Base-by-base conservation (phyloP, 129 eudicot genomes). In the Flaveria linearis region DNA sequence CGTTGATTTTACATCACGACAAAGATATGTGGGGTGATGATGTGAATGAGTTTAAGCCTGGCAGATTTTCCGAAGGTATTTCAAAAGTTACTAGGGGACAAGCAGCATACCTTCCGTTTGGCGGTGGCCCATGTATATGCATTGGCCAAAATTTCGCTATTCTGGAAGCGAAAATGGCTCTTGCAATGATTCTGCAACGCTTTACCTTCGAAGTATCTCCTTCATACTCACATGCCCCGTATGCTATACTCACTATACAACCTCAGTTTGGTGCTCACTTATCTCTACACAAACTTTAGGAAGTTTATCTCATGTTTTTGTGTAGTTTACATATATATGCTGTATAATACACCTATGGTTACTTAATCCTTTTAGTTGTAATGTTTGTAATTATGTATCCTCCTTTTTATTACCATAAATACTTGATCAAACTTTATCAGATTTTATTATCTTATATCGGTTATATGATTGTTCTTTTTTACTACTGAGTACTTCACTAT, bases 211-310 rank as follows among this genome's bases (percentile, higher is more conserved):
- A 88, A 51, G 58, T 90, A 23, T 86, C 96, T 9, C 84, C 91
- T 57, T 85, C 91, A 7, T 90, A 90, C 58, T 73, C 82, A 18
- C 93, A 90, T 82, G 96, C 89, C 43, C 96, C 96, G 9, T 45
- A 78, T 11, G 68, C 84, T 33, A 84, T 78, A 12, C 68, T 76
- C 77, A 86, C 85, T 75, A 86, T 90, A 43, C 87, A 90, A 64
- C 92, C 96, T 23, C 96, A 90, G 28, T 81, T 81, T 80, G 96
- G 90, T 45, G 96, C 96, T 71, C 96, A 74, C 26, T 66, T 90
- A 47, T 66, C 23, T 8, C 12, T 90, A 11, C 82, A 71, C 58
- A 86, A 42, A 65, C 75, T 86, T 58, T 52, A 74, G 2, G 0
- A 51, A 14, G 0, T 36, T 36, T 36, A 36, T 36, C 7, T 36